Evolutionary conservation across 2,329 filamentous ascomycete genomes (phyloP).

Genomic region (Apiospora pterosperma): DNA sequence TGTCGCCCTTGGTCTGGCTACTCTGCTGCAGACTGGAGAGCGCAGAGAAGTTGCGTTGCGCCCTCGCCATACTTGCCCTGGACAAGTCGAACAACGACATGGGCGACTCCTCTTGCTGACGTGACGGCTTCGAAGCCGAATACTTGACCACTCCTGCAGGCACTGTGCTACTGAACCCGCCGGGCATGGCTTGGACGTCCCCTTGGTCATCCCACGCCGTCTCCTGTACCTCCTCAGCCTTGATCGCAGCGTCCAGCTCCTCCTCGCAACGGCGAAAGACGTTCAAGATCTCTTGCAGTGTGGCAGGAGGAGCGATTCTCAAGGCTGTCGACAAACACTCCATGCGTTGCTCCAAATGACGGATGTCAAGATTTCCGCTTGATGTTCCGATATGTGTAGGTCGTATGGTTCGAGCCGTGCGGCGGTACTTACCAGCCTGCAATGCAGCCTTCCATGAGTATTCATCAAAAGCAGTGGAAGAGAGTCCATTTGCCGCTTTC

Average conservation of each 20-base stretch:
- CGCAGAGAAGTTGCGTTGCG: constrained; percentile 55
- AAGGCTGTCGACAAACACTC: constrained; percentile 76
- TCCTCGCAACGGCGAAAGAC: constrained; percentile 76
- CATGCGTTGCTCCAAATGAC: constrained; percentile 76
- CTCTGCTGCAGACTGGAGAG: constrained; percentile 49
- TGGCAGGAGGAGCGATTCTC: constrained; percentile 65
- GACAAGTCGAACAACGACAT: constrained; percentile 65
- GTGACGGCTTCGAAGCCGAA: constrained; percentile 28
- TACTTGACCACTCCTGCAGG: constrained; percentile 24
- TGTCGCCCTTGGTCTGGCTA: constrained; percentile 28
- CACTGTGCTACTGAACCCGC: constrained; percentile 42
- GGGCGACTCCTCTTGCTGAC: constrained; percentile 46
- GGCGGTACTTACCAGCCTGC: constrained; percentile 71
- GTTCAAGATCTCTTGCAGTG: constrained; percentile 71
- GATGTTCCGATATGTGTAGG: constrained; percentile 60
- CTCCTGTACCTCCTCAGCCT: constrained; percentile 65
- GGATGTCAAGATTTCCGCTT: constrained; percentile 58
- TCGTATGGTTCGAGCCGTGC: constrained; percentile 47
- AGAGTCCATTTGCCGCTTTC: constrained; percentile 10
- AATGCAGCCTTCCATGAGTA: constrained; percentile 79
- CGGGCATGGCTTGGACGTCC: constrained; percentile 55
- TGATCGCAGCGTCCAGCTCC: constrained; percentile 65
- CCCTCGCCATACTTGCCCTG: constrained; percentile 55
- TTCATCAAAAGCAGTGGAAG: constrained; percentile 44
- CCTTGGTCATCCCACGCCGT: constrained; percentile 67